Evolutionary conservation across 768 basidiomycete genomes (phyloP), one percentile per base, ranked within the genome.

Genomic region (Brasilioporus rufonigricans): DNA sequence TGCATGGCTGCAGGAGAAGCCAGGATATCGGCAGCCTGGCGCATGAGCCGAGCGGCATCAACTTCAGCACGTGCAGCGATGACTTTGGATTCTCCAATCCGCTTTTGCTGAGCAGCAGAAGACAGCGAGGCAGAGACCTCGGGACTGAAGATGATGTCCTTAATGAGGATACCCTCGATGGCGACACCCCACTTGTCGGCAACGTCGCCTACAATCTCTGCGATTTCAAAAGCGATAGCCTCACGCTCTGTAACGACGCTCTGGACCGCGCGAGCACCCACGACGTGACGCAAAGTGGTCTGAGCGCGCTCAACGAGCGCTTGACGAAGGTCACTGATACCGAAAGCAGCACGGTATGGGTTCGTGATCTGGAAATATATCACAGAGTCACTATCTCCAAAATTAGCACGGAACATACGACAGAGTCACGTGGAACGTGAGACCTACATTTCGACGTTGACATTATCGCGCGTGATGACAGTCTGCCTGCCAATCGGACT

Each of bases 1-100:
- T 97, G 94, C 93, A 98, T 97, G 51, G 96, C 96, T 21, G 96
- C 95, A 10, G 93, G 93, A 12, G 87, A 91, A 21, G 93, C 92
- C 65, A 93, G 76, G 64, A 96, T 97, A 72, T 97, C 94, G 50
- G 94, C 94, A 13, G 95, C 95, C 71, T 96, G 93, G 56, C 95
- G 83, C 95, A 98, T 98, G 69, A 98, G 83, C 64, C 92, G 83
- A 26, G 94, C 93, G 33, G 93, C 79, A 70, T 97, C 95, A 61
- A 98, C 95, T 75, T 97, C 95, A 14, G 95, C 96, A 55, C 93
- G 85, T 1, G 93, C 94, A 50, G 93, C 92, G 64, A 97, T 96
- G 69, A 96, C 91, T 74, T 98, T 98, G 66, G 86, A 86, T 76
- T 98, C 96, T 73, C 94, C 96, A 55, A 98, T 86, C 57, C 96